Evolutionary conservation across 495 filamentous ascomycete species (phyloP).

Genomic region (Xylaria cubensis): DNA sequence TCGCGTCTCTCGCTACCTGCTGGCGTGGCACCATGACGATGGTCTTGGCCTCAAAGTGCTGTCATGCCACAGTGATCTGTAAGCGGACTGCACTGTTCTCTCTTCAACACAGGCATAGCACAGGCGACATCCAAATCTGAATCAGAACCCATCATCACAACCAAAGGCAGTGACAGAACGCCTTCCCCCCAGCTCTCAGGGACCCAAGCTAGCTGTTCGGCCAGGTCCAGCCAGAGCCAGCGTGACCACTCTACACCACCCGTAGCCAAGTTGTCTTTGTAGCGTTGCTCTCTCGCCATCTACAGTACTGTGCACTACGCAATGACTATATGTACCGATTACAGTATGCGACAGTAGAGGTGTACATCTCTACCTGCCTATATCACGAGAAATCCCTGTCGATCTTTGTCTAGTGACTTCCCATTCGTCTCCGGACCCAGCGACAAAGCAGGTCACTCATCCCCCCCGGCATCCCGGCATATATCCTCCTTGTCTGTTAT

Average conservation of each 20-base stretch:
- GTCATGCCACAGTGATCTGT: conserved; percentile 23
- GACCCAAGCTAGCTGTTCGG: not conserved
- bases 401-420: conserved; percentile 27
- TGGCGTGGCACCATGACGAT: conserved; percentile 25
- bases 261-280: conserved; percentile 5
- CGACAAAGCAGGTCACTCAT: conserved; percentile 20
- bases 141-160: not conserved
- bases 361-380: conserved; percentile 12
- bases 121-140: not conserved
- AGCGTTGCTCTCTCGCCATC: conserved; percentile 3
- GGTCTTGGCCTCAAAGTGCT: conserved; percentile 6
- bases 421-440: not conserved
- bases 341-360: not conserved
- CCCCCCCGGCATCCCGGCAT: not conserved
- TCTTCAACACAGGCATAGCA: not conserved
- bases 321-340: conserved; percentile 31
- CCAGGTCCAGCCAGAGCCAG: not conserved
- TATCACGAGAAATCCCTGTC: conserved; percentile 34
- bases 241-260: conserved; percentile 16
- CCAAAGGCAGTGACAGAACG: conserved; percentile 6
- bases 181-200: not conserved
- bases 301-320: not conserved
- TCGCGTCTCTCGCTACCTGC: conserved; percentile 12
- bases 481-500: conserved; percentile 2
- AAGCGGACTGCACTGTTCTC: conserved; percentile 15